phyloP scores from a whole-genome alignment of 495 filamentous ascomycete species.

The Podospora pseudocomata region DNA sequence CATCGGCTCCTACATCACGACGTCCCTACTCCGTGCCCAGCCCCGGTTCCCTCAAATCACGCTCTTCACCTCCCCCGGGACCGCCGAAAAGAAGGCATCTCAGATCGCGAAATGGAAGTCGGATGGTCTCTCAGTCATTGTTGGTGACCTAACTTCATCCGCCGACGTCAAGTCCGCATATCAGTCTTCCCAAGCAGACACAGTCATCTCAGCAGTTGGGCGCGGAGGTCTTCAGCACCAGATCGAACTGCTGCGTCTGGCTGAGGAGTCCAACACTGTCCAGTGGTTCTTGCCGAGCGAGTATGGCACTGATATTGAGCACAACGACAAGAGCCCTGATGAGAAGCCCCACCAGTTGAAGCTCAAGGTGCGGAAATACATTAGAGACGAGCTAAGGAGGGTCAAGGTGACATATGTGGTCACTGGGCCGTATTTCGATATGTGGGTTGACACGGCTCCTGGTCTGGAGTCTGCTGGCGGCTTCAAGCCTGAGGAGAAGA shows the following conservation, averaged over 20 bases:
- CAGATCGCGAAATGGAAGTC: conserved; percentile 46
- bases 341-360: conserved; percentile 71
- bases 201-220: conserved; percentile 62
- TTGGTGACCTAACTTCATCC: conserved; percentile 54
- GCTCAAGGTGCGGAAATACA: conserved; percentile 58
- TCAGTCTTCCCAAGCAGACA: conserved; percentile 52
- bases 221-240: conserved; percentile 56
- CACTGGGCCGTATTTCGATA: conserved; percentile 67
- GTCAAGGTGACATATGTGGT: conserved; percentile 66
- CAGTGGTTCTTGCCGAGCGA: conserved; percentile 69
- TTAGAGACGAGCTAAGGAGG: conserved; percentile 47
- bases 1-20: conserved; percentile 63
- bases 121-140: conserved; percentile 54
- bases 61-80: conserved; percentile 60
- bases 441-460: conserved; percentile 50
- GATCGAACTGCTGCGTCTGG: conserved; percentile 56
- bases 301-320: conserved; percentile 72
- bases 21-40: conserved; percentile 53
- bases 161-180: conserved; percentile 54
- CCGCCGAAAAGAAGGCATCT: conserved; percentile 46
- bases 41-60: conserved; percentile 49
- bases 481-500: conserved; percentile 54
- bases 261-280: conserved; percentile 52
- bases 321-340: conserved; percentile 49
- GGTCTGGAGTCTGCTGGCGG: conserved; percentile 42